These are phyloP conservation scores for Aspergillus latus DNA, from an alignment of 2,329 filamentous ascomycete species.

Conservation along the genomic window DNA sequence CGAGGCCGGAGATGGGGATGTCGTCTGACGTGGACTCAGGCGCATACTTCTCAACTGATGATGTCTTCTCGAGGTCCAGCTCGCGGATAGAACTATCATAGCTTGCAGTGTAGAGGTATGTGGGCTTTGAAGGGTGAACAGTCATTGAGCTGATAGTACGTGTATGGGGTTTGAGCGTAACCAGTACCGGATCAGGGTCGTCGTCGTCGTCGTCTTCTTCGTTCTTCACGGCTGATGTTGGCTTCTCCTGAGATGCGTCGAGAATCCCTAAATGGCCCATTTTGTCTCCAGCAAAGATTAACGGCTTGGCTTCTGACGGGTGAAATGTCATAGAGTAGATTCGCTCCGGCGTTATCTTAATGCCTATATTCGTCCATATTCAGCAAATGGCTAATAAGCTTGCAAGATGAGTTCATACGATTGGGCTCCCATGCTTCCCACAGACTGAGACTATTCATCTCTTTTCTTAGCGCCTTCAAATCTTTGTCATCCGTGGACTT, in stretches of 20 bases:
- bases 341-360: conserved; percentile 86
- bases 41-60: conserved; percentile 78
- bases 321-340: conserved; percentile 88
- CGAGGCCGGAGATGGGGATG: conserved; percentile 77
- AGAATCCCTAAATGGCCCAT: conserved; percentile 87
- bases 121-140: conserved; percentile 70
- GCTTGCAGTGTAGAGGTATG: conserved; percentile 77
- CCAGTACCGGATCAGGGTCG: conserved; percentile 71
- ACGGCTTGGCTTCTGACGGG: conserved; percentile 77
- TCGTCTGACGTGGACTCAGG: conserved; percentile 69
- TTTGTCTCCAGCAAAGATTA: conserved; percentile 94
- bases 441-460: conserved; percentile 73
- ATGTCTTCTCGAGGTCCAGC: conserved; percentile 76
- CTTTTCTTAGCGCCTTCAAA: conserved; percentile 69
- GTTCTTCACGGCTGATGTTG: conserved; percentile 34
- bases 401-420: conserved; percentile 50
- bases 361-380: conserved; percentile 54
- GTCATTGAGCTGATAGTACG: conserved; percentile 84
- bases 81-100: conserved; percentile 92
- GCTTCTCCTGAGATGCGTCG: conserved; percentile 62
- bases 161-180: conserved; percentile 85
- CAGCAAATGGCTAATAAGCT: background rate
- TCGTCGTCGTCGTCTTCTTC: conserved; percentile 68
- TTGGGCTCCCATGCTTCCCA: conserved; percentile 84
- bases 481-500: conserved; percentile 75